Base-by-base conservation (phyloP, 306 rosid genomes). In the Castanea mollissima region DNA sequence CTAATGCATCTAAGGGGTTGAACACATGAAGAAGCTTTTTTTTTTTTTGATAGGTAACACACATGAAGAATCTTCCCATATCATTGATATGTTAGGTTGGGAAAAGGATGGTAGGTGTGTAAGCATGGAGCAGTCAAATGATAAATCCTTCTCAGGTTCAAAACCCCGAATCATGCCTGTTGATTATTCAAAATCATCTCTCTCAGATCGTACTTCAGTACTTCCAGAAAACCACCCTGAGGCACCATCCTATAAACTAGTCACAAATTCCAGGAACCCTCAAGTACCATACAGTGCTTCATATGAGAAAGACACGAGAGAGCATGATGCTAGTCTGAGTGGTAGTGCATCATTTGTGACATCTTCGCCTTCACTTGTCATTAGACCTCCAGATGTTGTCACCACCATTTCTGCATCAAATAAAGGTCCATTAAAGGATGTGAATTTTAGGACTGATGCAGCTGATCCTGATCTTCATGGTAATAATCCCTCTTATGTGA, bases 191-290 rank as follows among this genome's bases (percentile, higher is more conserved):
- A 80, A 74, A 78, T 9, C 83, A 78, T 72, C 94, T 9, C 19
- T 20, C 71, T n/a, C 73, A 58, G 92, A 80, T 51, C n/a, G 91
- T 18, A 60, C 75, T 80, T 57, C 81, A 15, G 77, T 73, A 54
- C 78, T 88, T 79, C 80, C 77, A 49, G 93, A 87, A 73, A 72
- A 84, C 59, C 84, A 60, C 83, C 68, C 38, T 0, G 83, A 80
- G 35, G 71, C 79, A 13, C 81, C 78, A 35, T 77, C 84, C 73
- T 75, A 81, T 31, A 79, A 83, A 64, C 68, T 54, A 64, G 87
- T 46, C 62, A 54, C 77, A 15, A 87, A 78, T 83, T 72, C 83
- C 58, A 85, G 77, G 44, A 82, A 74, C 46, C 38, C 18, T 79
- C 77, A 64, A 67, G 64, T 75, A 27, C 76, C 85, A 12, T 78